phyloP scores from a whole-genome alignment of 2,329 filamentous ascomycete species.

The Neurospora crassa region DNA sequence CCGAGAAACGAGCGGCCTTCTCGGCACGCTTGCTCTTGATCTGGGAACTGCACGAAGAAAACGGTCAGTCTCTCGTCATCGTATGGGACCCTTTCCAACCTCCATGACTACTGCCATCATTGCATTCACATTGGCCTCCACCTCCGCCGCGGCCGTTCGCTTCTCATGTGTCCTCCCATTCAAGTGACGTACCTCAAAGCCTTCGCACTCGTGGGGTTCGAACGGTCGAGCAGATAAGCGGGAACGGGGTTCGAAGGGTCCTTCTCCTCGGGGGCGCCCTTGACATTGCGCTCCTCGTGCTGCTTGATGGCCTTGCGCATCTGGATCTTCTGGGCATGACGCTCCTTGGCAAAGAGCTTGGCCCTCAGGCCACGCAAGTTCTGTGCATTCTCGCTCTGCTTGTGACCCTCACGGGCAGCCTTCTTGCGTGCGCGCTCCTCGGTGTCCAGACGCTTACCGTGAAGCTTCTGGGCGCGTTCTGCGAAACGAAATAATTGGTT shows the following conservation, averaged over 20 bases:
- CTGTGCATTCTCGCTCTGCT: constrained; percentile 81
- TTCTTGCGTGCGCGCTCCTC: constrained; percentile 87
- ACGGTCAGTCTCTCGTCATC: neutral
- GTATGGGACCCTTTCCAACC: neutral
- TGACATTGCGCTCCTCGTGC: constrained; percentile 93
- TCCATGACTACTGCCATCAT: neutral
- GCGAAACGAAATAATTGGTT: neutral
- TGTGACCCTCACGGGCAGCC: constrained; percentile 79
- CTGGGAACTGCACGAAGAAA: constrained; percentile 45
- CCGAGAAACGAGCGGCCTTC: constrained; percentile 87
- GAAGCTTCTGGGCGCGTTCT: constrained; percentile 19
- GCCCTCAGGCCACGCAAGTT: constrained; percentile 85
- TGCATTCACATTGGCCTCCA: neutral
- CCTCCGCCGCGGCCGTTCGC: constrained; percentile 27
- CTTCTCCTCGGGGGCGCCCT: constrained; percentile 68
- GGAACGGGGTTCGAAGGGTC: constrained; percentile 76
- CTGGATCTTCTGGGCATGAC: constrained; percentile 96
- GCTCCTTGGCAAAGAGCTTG: constrained; percentile 88
- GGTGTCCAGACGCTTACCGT: constrained; percentile 55
- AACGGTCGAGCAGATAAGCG: constrained; percentile 87
- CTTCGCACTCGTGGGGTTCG: constrained; percentile 30
- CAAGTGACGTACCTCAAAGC: constrained; percentile 16
- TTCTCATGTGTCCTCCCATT: neutral
- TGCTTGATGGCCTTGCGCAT: constrained; percentile 92
- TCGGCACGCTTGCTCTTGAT: constrained; percentile 95